A percentile compares a stretch with the other conserved stretches of the same genome.
Evolutionary conservation across 495 filamentous ascomycete species (phyloP).

Genomic region (Arthonia radiata): DNA sequence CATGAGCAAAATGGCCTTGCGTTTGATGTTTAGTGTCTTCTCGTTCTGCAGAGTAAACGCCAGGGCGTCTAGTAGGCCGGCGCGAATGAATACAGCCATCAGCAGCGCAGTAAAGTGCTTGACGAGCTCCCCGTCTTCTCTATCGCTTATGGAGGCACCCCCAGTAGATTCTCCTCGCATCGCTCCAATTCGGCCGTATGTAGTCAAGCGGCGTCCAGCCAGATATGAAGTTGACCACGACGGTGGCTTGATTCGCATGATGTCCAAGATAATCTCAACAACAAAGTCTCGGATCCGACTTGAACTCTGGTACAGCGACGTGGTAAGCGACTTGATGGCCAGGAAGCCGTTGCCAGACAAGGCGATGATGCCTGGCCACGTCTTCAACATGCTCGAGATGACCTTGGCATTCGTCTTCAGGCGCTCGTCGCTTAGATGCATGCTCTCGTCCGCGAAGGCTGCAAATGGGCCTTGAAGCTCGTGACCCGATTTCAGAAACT

Average conservation of each 20-base stretch:
- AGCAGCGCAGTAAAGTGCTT: constrained; percentile 86
- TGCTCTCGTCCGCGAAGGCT: constrained; percentile 64
- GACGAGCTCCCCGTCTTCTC: constrained; percentile 54
- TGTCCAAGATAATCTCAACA: constrained; percentile 70
- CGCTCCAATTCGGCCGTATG: constrained; percentile 72
- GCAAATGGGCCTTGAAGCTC: constrained; percentile 26
- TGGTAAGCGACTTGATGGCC: constrained; percentile 56
- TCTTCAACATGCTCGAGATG: constrained; percentile 65
- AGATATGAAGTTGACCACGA: constrained; percentile 93
- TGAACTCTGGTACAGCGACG: constrained; percentile 33
- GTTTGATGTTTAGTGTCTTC: constrained; percentile 46
- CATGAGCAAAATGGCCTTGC: constrained; percentile 73
- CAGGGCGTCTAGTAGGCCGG: constrained; percentile 41
- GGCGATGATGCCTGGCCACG: constrained; percentile 76
- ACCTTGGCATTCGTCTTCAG: constrained; percentile 69
- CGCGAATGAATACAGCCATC: constrained; percentile 61
- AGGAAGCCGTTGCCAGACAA: constrained; percentile 67
- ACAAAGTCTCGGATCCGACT: constrained; percentile 15
- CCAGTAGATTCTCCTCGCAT: constrained; percentile 39
- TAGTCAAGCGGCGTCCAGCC: constrained; percentile 76
- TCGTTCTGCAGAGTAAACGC: constrained; percentile 42
- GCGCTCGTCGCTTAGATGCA: constrained; percentile 40
- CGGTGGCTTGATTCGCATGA: constrained; percentile 80
- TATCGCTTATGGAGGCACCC: constrained; percentile 20
- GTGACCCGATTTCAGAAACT: constrained; percentile 56